A percentile compares a stretch with the other conserved stretches of the same genome.
These are phyloP conservation scores for Pythium apleroticum DNA, from an alignment of 352 stramenopile species.

Conservation along the genomic window DNA sequence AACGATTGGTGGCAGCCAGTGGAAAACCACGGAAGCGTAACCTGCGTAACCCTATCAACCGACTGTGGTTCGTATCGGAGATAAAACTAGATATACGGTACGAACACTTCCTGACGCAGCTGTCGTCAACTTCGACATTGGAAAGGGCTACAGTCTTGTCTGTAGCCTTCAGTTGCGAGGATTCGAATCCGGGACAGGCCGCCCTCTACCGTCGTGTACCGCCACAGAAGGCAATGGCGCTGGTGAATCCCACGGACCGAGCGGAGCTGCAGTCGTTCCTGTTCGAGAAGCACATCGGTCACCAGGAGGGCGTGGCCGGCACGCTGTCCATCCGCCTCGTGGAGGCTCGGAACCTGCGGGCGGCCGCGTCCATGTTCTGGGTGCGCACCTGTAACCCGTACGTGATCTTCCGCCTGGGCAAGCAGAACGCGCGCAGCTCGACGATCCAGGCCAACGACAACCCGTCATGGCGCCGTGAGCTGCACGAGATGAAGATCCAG, in stretches of 20 bases:
- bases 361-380: slow-evolving; percentile 80
- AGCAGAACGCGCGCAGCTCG: slow-evolving; percentile 61
- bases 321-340: slow-evolving; percentile 72
- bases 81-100: not conserved
- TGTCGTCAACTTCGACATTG: slow-evolving; percentile 33
- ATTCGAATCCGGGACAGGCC: too few relatives aligned
- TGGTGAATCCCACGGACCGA: slow-evolving; percentile 33
- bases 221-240: slow-evolving; percentile 30
- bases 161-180: not conserved
- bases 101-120: slow-evolving; percentile 10
- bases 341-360: slow-evolving; percentile 66
- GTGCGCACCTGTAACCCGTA: slow-evolving; percentile 81
- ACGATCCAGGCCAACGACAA: slow-evolving; percentile 76
- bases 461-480: slow-evolving; percentile 69
- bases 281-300: slow-evolving; percentile 76
- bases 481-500: slow-evolving; percentile 72
- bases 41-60: slow-evolving; percentile 9
- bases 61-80: slow-evolving; percentile 1
- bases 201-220: too few relatives aligned
- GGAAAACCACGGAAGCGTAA: not conserved
- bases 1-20: slow-evolving; percentile 41
- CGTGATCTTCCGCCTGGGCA: slow-evolving; percentile 81
- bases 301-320: slow-evolving; percentile 73
- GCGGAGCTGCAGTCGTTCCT: slow-evolving; percentile 57
- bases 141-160: slow-evolving; percentile 20